These are phyloP conservation scores for Metroxylon sagu DNA, from an alignment of 176 grass and related monocot species.

Conservation along the genomic window DNA sequence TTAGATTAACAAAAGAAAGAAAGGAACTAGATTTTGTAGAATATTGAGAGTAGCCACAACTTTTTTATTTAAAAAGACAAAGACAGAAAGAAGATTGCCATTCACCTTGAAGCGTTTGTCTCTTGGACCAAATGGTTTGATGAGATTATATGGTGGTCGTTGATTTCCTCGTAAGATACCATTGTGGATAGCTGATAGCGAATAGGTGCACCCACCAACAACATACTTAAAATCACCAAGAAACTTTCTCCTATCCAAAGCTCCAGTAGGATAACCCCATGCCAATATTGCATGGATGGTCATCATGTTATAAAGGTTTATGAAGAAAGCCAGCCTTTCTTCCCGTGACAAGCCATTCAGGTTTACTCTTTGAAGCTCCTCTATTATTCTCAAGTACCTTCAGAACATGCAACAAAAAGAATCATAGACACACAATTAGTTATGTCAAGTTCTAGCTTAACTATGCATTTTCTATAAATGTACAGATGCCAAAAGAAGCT, in stretches of 20 bases:
- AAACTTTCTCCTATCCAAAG: conserved; percentile 75
- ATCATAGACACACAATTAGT: no score
- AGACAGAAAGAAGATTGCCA: no score
- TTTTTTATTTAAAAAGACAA: no score
- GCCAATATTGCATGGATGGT: conserved; percentile 73
- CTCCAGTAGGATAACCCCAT: conserved; percentile 56
- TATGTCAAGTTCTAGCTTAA: no score
- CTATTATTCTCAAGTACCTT: conserved; percentile 79
- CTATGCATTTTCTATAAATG: no score
- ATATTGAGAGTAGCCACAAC: no score
- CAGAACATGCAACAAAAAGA: conserved; percentile 11
- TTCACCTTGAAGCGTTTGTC: conserved; percentile 72
- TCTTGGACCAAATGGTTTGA: conserved; percentile 76
- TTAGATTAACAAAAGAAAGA: no score
- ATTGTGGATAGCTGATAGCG: conserved; percentile 86
- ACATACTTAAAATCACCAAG: conserved; percentile 97
- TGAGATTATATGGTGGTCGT: conserved; percentile 82
- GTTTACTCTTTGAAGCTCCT: conserved; percentile 89
- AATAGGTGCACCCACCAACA: conserved; percentile 82
- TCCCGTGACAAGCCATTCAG: conserved; percentile 62
- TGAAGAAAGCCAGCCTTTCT: conserved; percentile 91
- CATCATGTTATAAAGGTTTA: conserved; percentile 99
- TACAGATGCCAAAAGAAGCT: no score
- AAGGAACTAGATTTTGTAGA: no score
- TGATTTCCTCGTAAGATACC: conserved; percentile 81